Evolutionary conservation across 129 eudicot genomes (phyloP).

Genomic region (Flaveria linearis): DNA sequence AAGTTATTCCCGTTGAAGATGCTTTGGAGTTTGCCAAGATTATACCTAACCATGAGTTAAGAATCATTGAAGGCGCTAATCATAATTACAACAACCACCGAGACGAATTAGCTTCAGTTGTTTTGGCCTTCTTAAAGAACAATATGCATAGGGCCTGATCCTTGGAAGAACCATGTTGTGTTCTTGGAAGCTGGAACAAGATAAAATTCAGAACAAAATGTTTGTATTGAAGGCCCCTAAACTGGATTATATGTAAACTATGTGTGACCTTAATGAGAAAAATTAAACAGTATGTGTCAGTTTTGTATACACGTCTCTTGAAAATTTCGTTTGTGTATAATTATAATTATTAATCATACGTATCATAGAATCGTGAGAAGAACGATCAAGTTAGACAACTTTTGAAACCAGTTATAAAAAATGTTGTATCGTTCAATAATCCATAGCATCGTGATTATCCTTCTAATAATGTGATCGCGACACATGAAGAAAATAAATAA

Average conservation of each 20-base stretch:
- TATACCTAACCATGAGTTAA: conserved; percentile 18
- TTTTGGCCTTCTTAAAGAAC: conserved; percentile 11
- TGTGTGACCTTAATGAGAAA: background rate
- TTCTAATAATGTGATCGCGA: too few species aligned
- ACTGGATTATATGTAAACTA: background rate
- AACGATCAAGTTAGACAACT: too few species aligned
- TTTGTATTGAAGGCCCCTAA: too few species aligned
- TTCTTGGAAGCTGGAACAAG: background rate
- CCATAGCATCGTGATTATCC: too few species aligned
- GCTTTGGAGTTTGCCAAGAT: conserved; percentile 28
- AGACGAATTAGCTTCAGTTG: conserved; percentile 21
- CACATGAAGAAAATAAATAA: too few species aligned
- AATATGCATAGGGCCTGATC: conserved; percentile 13
- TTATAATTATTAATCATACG: too few species aligned
- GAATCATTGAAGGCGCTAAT: conserved; percentile 22
- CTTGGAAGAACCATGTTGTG: conserved; percentile 25
- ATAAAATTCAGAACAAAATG: background rate
- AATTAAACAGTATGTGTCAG: background rate
- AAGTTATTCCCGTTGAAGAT: conserved; percentile 16
- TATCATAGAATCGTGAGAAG: too few species aligned
- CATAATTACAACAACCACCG: conserved; percentile 18
- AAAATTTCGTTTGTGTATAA: too few species aligned
- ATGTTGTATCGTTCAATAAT: too few species aligned
- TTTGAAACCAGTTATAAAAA: too few species aligned
- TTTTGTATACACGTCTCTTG: too few species aligned